A percentile compares a stretch with the other conserved stretches of the same genome.
phyloP scores from a whole-genome alignment of 2,329 filamentous ascomycete genomes.

The Periconia macrospinosa region DNA sequence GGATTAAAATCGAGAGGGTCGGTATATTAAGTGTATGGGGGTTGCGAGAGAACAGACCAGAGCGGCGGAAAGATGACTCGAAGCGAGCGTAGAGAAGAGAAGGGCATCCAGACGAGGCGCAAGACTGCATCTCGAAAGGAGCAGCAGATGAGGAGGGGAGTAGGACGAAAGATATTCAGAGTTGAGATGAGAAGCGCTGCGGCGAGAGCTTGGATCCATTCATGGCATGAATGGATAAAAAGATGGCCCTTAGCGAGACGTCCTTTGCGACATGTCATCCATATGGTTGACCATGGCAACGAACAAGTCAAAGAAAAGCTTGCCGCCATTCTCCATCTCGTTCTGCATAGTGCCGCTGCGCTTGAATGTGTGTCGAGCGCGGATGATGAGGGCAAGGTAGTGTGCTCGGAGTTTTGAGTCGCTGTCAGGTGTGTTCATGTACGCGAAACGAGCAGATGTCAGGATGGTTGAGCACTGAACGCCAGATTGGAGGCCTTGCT shows the following conservation, averaged over 20 bases:
- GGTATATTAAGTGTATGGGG: not conserved
- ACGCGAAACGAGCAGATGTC: constrained; percentile 84
- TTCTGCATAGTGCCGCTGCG: constrained; percentile 92
- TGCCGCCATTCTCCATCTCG: constrained; percentile 87
- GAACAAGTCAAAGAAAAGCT: constrained; percentile 91
- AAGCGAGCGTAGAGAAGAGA: constrained; percentile 21
- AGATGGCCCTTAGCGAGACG: constrained; percentile 6
- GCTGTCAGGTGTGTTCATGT: constrained; percentile 82
- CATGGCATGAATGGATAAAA: constrained; percentile 1
- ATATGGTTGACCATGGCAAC: constrained; percentile 92
- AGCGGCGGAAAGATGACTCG: constrained; percentile 20
- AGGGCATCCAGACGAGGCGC: constrained; percentile 15
- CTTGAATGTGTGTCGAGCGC: constrained; percentile 85
- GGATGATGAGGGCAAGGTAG: constrained; percentile 90
- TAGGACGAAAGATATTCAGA: constrained; percentile 10
- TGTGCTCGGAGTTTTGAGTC: constrained; percentile 91
- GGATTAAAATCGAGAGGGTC: not conserved
- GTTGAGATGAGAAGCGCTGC: constrained; percentile 17
- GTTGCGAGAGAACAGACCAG: constrained; percentile 10
- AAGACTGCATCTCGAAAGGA: constrained; percentile 13
- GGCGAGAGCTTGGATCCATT: not conserved
- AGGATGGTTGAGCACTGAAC: constrained; percentile 85
- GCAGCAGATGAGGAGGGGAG: constrained; percentile 11
- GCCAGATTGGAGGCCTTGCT: constrained; percentile 84
- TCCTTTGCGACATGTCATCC: constrained; percentile 38